Conservation (phyloP, 768 basidiomycete genomes). For the Cubamyces lactineus region DNA sequence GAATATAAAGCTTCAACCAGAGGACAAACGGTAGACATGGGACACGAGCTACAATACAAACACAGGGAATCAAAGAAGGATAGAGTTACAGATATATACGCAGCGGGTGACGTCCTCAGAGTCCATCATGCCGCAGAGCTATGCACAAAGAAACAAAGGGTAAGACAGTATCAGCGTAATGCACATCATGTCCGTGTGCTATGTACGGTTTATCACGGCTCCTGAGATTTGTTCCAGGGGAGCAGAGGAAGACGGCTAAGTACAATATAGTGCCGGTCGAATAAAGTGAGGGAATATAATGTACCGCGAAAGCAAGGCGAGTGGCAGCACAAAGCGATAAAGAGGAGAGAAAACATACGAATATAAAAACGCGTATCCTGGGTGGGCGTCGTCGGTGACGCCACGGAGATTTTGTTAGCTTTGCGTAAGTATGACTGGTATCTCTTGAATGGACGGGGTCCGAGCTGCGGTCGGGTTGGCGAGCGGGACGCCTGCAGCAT, state of each 20-base stretch:
- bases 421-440: neutral
- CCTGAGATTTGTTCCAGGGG: neutral
- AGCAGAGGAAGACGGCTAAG: neutral
- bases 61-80: neutral
- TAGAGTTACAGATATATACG: conserved; percentile 16
- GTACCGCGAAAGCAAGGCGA: conserved; percentile 16
- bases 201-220: neutral
- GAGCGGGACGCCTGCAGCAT: conserved; percentile 49
- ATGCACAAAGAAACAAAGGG: neutral
- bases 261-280: neutral
- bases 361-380: neutral
- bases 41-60: conserved; percentile 1
- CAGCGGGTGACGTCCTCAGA: neutral
- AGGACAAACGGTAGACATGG: too few species aligned
- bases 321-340: conserved; percentile 1
- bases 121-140: neutral
- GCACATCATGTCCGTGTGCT: conserved; percentile 28
- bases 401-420: conserved; percentile 1
- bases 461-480: conserved; percentile 34
- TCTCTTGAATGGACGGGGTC: conserved; percentile 6
- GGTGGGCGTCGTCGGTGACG: neutral
- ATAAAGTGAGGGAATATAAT: neutral
- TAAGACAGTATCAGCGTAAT: neutral
- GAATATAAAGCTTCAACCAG: neutral
- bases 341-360: neutral